Evolutionary conservation across 495 filamentous ascomycete species (phyloP), one percentile per base, ranked within the genome.

Genomic region (Penicillium atrosanguineum): DNA sequence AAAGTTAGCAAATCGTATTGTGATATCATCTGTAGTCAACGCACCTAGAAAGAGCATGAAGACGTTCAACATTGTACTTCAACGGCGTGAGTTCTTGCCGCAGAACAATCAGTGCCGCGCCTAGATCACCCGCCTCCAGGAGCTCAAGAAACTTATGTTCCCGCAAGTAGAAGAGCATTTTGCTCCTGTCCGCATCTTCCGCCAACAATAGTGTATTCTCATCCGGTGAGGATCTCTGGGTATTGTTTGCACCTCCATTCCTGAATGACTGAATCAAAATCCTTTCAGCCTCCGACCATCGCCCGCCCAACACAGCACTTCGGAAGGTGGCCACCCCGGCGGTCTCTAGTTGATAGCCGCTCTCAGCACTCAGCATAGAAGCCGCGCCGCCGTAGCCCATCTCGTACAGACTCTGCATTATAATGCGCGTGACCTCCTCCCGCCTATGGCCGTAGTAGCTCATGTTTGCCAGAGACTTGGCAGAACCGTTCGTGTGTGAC

Each of bases 81-180:
- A 97, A 71, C 0, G 94, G 92, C 6, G 91, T 95, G 48, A 99
- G 76, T 69, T 99, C 94, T 58, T 82, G 82, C 15, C 94, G 83
- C 26, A 99, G 78, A 25, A 96, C 91, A 61, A 79, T 79, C 49
- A 97, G 70, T 15, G 95, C 94, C 23, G 79, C 78, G 19, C 76
- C 78, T 16, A 88, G 80, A 62, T 97, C 84, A 52, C 84, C 74
- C 52, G 79, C 72, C 68, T 97, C 91, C 25, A 99, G 74, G 9
- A 96, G 74, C 66, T 99, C 94, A 26, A 99, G 75, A 68, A 91
- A 99, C 70, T 97, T 99, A 64, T 99, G 94, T 64, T 94, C 86
- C 57, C 93, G 79, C 52, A 97, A 74, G 71, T 83, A 84, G 70
- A 99, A 95, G 37, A 85, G 71, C 78, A 90, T 80, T 57, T 83